A percentile compares a stretch with the other conserved stretches of the same genome.
Conservation (phyloP, 805 yeast genomes). For the Schwanniomyces polymorphus region DNA sequence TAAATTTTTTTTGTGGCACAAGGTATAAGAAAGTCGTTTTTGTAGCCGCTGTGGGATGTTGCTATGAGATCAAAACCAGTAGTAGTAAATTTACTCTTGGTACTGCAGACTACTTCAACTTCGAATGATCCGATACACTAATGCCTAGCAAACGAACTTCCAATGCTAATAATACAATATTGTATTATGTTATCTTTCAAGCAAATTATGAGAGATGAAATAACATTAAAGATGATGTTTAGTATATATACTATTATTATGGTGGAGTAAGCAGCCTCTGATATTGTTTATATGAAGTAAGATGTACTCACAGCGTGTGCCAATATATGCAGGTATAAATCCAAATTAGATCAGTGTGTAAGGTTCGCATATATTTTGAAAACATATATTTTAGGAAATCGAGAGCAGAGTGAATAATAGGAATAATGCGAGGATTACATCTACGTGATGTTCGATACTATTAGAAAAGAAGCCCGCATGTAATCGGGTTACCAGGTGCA, state of each 20-base stretch:
- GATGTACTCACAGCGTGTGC: background rate
- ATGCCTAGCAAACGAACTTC: too few species aligned
- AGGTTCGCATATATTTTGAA: background rate
- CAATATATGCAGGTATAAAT: background rate
- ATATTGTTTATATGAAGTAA: too few species aligned
- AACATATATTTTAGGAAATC: background rate
- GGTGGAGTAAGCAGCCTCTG: too few species aligned
- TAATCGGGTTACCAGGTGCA: background rate
- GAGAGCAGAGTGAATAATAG: background rate
- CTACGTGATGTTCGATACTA: background rate
- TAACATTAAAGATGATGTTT: too few species aligned
- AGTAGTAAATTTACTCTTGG: background rate
- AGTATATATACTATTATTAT: too few species aligned
- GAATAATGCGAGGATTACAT: background rate
- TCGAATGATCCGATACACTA: too few species aligned
- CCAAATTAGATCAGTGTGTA: background rate
- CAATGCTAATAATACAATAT: too few species aligned
- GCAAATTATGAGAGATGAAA: too few species aligned
- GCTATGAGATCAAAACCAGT: background rate
- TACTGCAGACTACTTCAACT: background rate
- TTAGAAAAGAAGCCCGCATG: background rate
- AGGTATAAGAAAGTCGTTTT: background rate
- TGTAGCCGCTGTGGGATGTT: background rate
- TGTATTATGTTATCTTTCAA: too few species aligned
- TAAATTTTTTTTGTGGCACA: background rate